phyloP scores from a whole-genome alignment of 306 rosid genomes.

The Hylodesmum podocarpum region DNA sequence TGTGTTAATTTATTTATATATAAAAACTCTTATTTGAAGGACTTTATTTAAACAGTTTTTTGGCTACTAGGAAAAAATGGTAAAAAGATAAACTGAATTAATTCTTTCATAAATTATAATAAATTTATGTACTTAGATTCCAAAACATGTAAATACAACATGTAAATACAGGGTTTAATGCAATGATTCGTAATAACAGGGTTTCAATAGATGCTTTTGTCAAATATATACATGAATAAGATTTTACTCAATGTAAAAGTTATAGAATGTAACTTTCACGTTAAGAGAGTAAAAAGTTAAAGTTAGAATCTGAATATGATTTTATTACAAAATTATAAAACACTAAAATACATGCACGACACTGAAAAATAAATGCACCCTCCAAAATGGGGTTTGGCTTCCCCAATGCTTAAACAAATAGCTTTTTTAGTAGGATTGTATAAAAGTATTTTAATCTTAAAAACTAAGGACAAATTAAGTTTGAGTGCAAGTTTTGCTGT shows the following conservation, averaged over 20 bases:
- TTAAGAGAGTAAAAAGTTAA: not conserved
- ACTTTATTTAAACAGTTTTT: too few relatives aligned
- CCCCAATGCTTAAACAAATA: not conserved
- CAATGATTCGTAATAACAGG: too few relatives aligned
- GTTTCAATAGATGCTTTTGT: too few relatives aligned
- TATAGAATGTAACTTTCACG: not conserved
- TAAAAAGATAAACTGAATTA: not conserved
- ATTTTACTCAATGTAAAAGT: not conserved
- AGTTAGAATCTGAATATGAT: not conserved
- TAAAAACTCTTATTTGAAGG: too few relatives aligned
- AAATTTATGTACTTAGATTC: too few relatives aligned
- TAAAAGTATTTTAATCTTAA: not conserved
- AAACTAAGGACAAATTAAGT: not conserved
- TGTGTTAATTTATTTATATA: too few relatives aligned
- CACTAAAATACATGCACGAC: not conserved
- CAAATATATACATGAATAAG: not conserved
- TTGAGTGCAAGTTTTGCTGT: not conserved
- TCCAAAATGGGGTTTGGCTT: not conserved
- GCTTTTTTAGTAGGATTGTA: not conserved
- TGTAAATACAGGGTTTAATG: too few relatives aligned
- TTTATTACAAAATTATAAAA: not conserved
- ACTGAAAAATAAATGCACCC: not conserved
- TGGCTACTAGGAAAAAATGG: too few relatives aligned
- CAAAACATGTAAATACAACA: too few relatives aligned
- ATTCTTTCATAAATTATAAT: not conserved